A percentile compares a stretch with the other conserved stretches of the same genome.
These are phyloP conservation scores for Parachlorella kessleri DNA, from an alignment of 139 green algal species.

Conservation along the genomic window DNA sequence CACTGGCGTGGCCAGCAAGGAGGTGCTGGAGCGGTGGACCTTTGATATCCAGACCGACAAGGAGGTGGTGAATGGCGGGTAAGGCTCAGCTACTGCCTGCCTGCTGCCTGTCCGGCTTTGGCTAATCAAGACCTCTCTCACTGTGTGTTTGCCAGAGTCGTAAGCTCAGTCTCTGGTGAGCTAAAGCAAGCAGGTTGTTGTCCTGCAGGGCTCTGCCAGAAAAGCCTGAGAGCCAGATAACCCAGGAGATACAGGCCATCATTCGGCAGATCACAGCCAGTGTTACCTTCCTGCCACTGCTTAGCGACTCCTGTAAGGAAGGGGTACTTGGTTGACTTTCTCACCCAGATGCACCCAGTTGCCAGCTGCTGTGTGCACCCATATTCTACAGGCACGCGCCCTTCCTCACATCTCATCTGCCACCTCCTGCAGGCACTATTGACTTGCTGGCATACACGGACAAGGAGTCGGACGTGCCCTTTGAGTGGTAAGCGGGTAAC, in stretches of 20 bases:
- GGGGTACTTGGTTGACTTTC: too few species aligned
- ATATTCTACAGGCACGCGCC: neutral
- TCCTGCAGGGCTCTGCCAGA: conserved; percentile 55
- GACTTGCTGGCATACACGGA: conserved; percentile 95
- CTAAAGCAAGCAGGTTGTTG: neutral
- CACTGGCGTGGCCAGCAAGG: conserved; percentile 55
- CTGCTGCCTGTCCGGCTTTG: neutral
- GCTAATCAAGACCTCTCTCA: too few species aligned
- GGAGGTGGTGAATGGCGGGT: conserved; percentile 58
- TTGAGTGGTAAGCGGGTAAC: conserved; percentile 81
- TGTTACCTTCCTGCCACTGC: conserved; percentile 95
- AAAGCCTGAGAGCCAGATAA: conserved; percentile 89
- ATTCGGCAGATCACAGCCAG: conserved; percentile 93
- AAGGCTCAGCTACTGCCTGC: neutral
- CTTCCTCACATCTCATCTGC: neutral
- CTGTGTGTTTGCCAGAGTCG: too few species aligned
- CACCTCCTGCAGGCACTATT: conserved; percentile 90
- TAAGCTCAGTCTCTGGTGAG: too few species aligned
- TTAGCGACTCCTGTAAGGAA: conserved; percentile 81
- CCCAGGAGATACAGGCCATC: conserved; percentile 90
- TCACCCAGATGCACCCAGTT: too few species aligned
- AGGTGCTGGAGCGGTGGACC: conserved; percentile 94
- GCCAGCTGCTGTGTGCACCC: too few species aligned
- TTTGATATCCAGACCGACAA: conserved; percentile 95
- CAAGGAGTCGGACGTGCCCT: conserved; percentile 70